Conservation (phyloP, 2,329 filamentous ascomycete species). For the Fusarium camptoceras region DNA sequence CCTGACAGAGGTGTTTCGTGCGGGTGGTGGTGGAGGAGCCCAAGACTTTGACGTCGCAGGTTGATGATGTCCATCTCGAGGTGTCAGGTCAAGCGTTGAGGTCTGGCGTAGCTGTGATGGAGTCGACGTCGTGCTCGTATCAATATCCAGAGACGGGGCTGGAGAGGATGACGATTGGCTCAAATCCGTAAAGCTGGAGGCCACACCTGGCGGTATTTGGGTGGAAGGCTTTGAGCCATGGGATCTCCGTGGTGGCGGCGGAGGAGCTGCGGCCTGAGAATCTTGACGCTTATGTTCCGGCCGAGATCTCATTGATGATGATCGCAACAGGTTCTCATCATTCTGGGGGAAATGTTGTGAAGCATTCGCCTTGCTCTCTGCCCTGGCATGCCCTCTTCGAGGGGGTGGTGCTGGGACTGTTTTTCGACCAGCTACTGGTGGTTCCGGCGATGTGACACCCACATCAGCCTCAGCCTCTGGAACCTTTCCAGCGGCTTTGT, state of each 20-base stretch:
- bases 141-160: constrained; percentile 36
- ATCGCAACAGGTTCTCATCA: constrained; percentile 58
- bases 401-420: constrained; percentile 65
- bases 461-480: constrained; percentile 56
- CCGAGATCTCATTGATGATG: constrained; percentile 62
- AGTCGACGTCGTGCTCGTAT: constrained; percentile 19
- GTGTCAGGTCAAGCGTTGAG: constrained; percentile 20
- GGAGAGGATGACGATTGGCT: constrained; percentile 37
- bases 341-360: constrained; percentile 34
- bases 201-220: constrained; percentile 32
- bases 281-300: constrained; percentile 59
- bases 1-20: constrained; percentile 58
- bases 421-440: constrained; percentile 53
- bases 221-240: constrained; percentile 51
- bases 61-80: constrained; percentile 32
- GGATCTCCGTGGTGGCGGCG: constrained; percentile 66
- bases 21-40: constrained; percentile 59
- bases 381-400: constrained; percentile 59
- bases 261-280: constrained; percentile 61
- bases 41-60: constrained; percentile 30
- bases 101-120: constrained; percentile 22
- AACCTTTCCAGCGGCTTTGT: constrained; percentile 64
- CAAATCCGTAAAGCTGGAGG: constrained; percentile 51
- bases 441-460: constrained; percentile 50
- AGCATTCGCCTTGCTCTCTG: constrained; percentile 56